These are phyloP conservation scores for Spiraea crenata DNA, from an alignment of 331 rosid genomes.

Conservation along the genomic window DNA sequence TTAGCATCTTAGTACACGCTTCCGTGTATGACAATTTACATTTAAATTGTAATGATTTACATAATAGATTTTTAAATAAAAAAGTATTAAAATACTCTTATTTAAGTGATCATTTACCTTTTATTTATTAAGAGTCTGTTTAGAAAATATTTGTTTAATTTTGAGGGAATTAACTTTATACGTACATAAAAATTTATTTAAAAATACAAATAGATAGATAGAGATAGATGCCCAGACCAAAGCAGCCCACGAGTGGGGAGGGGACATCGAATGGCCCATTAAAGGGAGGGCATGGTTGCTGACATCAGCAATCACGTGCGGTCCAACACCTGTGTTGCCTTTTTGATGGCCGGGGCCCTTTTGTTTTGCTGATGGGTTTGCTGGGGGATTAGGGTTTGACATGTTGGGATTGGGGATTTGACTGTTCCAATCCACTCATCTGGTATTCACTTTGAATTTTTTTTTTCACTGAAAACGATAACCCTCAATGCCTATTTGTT, in stretches of 20 bases:
- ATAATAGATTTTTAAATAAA: too few species aligned
- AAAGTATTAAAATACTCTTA: too few species aligned
- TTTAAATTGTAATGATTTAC: too few species aligned
- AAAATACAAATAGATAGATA: too few species aligned
- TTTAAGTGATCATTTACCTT: too few species aligned
- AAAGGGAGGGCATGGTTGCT: not conserved
- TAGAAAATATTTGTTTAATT: too few species aligned
- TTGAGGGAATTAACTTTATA: too few species aligned
- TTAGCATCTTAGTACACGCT: too few species aligned
- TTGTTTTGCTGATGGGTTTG: not conserved
- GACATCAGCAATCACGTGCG: conserved; percentile 48
- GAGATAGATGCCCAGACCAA: not conserved
- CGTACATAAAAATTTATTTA: too few species aligned
- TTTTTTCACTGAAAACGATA: conserved; percentile 18
- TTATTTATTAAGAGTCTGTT: too few species aligned
- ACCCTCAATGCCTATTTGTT: not conserved
- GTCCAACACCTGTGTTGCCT: conserved; percentile 46
- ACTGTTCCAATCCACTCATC: not conserved
- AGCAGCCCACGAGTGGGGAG: conserved; percentile 37
- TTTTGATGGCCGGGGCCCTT: conserved; percentile 48
- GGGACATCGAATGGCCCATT: conserved; percentile 19
- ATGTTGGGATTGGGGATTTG: conserved; percentile 25
- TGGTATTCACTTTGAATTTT: not conserved
- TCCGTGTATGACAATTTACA: too few species aligned
- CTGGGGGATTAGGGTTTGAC: conserved; percentile 18